These are phyloP conservation scores for Beverwykella pulmonaria DNA, from an alignment of 495 filamentous ascomycete genomes.

Conservation along the genomic window DNA sequence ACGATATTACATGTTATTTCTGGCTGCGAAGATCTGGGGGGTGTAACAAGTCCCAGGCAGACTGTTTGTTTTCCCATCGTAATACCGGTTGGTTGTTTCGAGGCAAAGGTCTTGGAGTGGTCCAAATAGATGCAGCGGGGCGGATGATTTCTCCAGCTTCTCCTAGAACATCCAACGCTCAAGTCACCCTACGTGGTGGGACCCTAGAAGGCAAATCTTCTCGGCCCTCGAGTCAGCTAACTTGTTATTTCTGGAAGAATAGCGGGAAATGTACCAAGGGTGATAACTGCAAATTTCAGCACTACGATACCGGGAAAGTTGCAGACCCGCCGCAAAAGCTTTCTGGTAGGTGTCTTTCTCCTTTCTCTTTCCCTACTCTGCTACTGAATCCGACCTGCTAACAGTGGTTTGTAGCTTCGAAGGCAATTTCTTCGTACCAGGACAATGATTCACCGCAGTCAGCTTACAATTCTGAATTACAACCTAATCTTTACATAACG, in stretches of 20 bases:
- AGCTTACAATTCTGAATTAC: no score
- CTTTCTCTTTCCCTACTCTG: not conserved
- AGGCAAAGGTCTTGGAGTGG: not conserved
- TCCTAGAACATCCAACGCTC: not conserved
- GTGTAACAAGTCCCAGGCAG: not conserved
- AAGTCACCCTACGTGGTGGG: not conserved
- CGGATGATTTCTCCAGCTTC: not conserved
- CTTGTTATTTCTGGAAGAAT: constrained; percentile 19
- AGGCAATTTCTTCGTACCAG: not conserved
- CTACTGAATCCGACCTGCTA: not conserved
- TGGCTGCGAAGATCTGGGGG: not conserved
- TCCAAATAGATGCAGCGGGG: not conserved
- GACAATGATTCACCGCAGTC: no score
- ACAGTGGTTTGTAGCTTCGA: not conserved
- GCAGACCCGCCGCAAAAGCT: not conserved
- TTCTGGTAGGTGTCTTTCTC: not conserved
- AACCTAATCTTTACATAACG: no score
- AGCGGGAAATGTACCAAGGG: not conserved
- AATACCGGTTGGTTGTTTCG: constrained; percentile 9
- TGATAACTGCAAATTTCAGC: not conserved
- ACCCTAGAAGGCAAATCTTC: not conserved
- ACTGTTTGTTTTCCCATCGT: constrained; percentile 1
- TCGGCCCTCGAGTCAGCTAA: not conserved
- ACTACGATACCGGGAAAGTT: not conserved
- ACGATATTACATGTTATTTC: constrained; percentile 18